A percentile compares a stretch with the other conserved stretches of the same genome.
Evolutionary conservation across 2,329 filamentous ascomycete genomes (phyloP).

Genomic region (Pestalotiopsis sp.): DNA sequence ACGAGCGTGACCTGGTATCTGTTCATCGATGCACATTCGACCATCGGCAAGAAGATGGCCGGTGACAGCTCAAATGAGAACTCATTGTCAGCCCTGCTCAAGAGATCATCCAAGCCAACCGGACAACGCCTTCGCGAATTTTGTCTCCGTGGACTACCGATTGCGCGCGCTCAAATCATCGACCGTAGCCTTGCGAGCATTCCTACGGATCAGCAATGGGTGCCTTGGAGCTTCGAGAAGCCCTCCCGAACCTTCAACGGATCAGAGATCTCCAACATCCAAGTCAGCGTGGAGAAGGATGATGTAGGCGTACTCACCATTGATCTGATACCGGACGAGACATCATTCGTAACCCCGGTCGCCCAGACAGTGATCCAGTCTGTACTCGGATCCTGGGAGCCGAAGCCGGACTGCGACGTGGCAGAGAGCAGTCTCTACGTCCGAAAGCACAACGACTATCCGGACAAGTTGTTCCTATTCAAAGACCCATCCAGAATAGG

Average conservation of each 20-base stretch:
- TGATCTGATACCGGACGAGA: background rate
- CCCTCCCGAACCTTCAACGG: background rate
- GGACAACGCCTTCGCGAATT: background rate
- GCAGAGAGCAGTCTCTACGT: conserved; percentile 31
- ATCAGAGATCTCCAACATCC: background rate
- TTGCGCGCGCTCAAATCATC: conserved; percentile 18
- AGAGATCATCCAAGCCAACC: background rate
- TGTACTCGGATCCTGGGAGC: conserved; percentile 19
- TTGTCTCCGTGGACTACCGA: background rate
- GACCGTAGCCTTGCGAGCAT: background rate
- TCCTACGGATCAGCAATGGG: conserved; percentile 18
- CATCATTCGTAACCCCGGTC: background rate
- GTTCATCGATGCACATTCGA: conserved; percentile 20
- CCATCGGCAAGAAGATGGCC: conserved; percentile 4
- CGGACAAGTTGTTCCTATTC: conserved; percentile 28
- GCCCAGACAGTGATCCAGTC: background rate
- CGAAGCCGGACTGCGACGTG: conserved; percentile 30
- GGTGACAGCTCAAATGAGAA: background rate
- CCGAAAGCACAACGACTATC: background rate
- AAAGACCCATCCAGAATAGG: conserved; percentile 28
- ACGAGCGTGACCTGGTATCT: conserved; percentile 27
- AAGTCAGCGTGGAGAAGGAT: background rate
- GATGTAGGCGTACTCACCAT: background rate
- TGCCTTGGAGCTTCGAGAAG: conserved; percentile 19
- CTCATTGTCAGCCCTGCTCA: background rate